Evolutionary conservation across 2,329 filamentous ascomycete species (phyloP).

Genomic region (Geosmithia morbida): DNA sequence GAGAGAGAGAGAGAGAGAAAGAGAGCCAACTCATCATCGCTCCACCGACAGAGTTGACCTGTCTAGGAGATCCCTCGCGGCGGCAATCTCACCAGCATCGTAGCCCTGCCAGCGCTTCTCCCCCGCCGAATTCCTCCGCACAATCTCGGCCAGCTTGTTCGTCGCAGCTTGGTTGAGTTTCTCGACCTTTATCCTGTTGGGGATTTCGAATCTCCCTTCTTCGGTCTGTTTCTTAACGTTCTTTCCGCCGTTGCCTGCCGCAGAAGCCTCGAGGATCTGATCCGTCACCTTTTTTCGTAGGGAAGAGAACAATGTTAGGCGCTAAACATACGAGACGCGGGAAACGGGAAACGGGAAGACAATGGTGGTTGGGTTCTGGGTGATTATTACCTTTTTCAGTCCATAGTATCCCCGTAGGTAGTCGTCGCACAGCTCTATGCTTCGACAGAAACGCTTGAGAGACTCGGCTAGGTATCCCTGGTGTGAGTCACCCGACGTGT

Average conservation of each 20-base stretch:
- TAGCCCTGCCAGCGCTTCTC: slow-evolving; percentile 62
- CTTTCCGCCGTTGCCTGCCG: slow-evolving; percentile 4
- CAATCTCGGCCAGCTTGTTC: slow-evolving; percentile 61
- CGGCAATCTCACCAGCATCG: slow-evolving; percentile 54
- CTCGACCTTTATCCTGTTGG: slow-evolving; percentile 43
- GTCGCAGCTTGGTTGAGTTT: slow-evolving; percentile 61
- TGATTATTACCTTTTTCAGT: slow-evolving; percentile 54
- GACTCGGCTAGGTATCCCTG: slow-evolving; percentile 52
- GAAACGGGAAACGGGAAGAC: too few species aligned
- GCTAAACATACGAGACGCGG: too few species aligned
- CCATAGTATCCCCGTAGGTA: slow-evolving; percentile 91
- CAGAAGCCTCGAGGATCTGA: slow-evolving; percentile 25
- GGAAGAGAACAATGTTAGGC: neutral
- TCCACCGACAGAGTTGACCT: slow-evolving; percentile 18
- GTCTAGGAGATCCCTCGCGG: slow-evolving; percentile 53
- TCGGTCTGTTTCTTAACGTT: slow-evolving; percentile 31
- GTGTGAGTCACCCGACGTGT: slow-evolving; percentile 23
- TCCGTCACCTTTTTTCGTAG: slow-evolving; percentile 28
- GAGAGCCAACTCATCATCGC: neutral
- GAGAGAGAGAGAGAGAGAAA: neutral
- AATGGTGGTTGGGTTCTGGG: too few species aligned
- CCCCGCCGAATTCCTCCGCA: slow-evolving; percentile 43
- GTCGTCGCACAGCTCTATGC: slow-evolving; percentile 84
- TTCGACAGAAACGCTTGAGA: slow-evolving; percentile 74
- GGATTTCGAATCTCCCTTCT: slow-evolving; percentile 35